Base-by-base conservation (phyloP, 768 basidiomycete genomes). In the Lactarius vividus region DNA sequence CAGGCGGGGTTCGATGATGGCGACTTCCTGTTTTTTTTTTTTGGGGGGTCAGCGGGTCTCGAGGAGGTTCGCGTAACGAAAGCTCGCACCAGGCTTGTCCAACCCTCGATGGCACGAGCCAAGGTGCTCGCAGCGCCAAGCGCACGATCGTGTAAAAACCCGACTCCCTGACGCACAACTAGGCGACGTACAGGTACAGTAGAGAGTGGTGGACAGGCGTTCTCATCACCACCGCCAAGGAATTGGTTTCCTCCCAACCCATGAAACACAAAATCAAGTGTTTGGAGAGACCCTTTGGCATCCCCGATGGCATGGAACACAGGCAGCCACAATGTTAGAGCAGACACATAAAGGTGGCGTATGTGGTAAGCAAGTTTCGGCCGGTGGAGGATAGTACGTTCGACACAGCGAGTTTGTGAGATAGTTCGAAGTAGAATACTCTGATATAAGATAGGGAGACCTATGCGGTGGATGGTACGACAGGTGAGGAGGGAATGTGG, bases 41-140 rank as follows among this genome's bases (percentile, higher is more conserved):
- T n/a, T n/a, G n/a, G 4, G 39, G n/a, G 35, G 35, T 39, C 4
- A 35, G 57, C 20, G 23, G n/a, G 33, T 60, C 31, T 23, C 23
- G 40, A 11, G 49, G 33, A 53, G n/a, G 15, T 23, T 9, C 54
- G 31, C 7, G 29, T 31, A 3, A 7, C 6, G 40, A 40, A 40
- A 40, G 6, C 16, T n/a, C 57, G n/a, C 59, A 67, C 66, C 66
- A 67, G 11, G 57, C 61, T 54, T 63, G 57, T 46, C 66, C 66
- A 67, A 46, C 57, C 39, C 11, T 59, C 52, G n/a, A 67, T 54
- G 31, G 57, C 62, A 33, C 33, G 49, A 0, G 65, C 61, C 37
- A 66, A 44, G 29, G 40, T 26, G 40, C n/a, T 31, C 39, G 40
- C 49, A 40, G 54, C 13, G 16, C 16, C 15, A 44, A 57, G 37